Base-by-base conservation (phyloP, 768 basidiomycete genomes). In the Panaeolus cyanescens region DNA sequence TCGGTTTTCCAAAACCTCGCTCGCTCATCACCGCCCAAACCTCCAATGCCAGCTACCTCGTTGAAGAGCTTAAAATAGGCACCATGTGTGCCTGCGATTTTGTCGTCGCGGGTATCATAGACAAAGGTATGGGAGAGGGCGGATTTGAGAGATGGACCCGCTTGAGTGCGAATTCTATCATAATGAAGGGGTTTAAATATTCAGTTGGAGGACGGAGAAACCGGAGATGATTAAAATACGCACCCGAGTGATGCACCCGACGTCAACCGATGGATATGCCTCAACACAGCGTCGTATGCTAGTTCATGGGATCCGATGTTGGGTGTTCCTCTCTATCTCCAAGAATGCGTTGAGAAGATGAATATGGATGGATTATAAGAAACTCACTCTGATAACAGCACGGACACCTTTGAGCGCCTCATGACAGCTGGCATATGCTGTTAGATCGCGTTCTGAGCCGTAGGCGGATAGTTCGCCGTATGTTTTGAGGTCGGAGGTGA, bases 181-280 rank as follows among this genome's bases (percentile, higher is more conserved):
- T 32, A 33, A 25, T 15, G 28, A 60, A 25, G 20, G 32, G 9
- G 25, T n/a, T 32, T 45, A 22, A 5, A 60, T 32, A 6, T 13
- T 36, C 30, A 15, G 3, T n/a, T 30, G 7, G 19, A n/a, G n/a
- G 66, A 50, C 17, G 19, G 32, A 60, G 15, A 9, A n/a, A 17
- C 10, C 19, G 22, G 65, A 50, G 17, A 19, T 25, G 59, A n/a
- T n/a, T n/a, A 22, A 7, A 19, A n/a, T 9, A 67, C 78, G 61
- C 63, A 93, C 95, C 90, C 92, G 39, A 96, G 79, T 2, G 93
- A 95, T 25, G 95, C 96, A 1, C 84, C 81, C 1, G 92, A 86
- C 7, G 82, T 77, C 30, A 99, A 80, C 40, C 82, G 80, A 5
- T 87, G 83, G 20, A 99, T 82, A 59, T 93, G 88, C 50, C 97